These are phyloP conservation scores for Phyllosticta citrichinensis DNA, from an alignment of 2,329 filamentous ascomycete species.

Conservation along the genomic window DNA sequence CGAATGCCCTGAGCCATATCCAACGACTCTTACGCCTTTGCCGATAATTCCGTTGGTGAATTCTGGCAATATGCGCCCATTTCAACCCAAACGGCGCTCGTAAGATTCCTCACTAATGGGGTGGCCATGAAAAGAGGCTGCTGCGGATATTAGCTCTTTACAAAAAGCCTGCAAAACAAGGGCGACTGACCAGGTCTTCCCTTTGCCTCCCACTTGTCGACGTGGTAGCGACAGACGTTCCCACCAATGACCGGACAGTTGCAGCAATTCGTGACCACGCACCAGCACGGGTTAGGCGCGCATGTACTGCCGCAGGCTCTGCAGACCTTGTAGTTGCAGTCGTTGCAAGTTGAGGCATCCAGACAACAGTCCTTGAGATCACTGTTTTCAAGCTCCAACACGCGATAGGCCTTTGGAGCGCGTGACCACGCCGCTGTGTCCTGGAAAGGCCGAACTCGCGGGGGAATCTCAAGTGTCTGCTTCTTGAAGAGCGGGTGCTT, in stretches of 20 bases:
- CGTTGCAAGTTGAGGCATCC: not conserved
- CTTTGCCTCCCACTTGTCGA: not conserved
- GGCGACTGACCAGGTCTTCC: not conserved
- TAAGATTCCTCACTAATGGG: not conserved
- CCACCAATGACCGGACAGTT: not conserved
- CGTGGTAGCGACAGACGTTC: constrained; percentile 1
- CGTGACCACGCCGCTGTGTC: not conserved
- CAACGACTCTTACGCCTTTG: not conserved
- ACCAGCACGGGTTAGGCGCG: not conserved
- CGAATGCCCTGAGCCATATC: not conserved
- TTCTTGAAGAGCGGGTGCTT: not conserved
- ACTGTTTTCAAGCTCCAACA: not conserved
- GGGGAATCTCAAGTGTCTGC: not conserved
- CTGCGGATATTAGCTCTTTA: not conserved
- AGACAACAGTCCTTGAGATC: not conserved
- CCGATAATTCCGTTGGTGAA: not conserved
- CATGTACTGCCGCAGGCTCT: not conserved
- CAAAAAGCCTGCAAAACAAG: not conserved
- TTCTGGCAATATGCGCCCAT: too few relatives aligned
- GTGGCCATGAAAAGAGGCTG: not conserved
- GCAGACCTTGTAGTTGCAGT: constrained; percentile 5
- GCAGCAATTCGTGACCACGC: not conserved
- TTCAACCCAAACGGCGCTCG: not conserved
- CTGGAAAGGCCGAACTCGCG: not conserved
- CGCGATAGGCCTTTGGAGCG: not conserved